Base-by-base conservation (phyloP, 1,284 basidiomycete species). In the Amylostereum areolatum region DNA sequence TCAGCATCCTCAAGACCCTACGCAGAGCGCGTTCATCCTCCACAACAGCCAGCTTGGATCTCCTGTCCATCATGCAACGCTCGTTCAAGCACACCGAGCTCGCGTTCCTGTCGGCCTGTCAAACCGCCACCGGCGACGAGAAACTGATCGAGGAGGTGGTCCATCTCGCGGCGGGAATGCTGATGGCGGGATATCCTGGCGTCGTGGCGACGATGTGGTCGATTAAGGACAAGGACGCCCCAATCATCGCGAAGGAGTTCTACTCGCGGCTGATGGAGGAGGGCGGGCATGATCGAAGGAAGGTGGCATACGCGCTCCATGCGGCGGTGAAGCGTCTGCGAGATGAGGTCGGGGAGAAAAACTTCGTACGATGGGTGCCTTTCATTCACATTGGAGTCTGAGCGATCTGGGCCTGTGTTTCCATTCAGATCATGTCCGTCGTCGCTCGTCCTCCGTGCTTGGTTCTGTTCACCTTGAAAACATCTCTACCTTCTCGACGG, bases 161-260 rank as follows among this genome's bases (percentile, higher is more conserved):
- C n/a, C 60, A 61, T 47, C 55, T 63, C 10, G 60, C 61, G 0
- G 60, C 59, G 27, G 56, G 55, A 32, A 47, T 63, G 58, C 55
- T 55, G 30, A 50, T 58, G 18, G 52, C 56, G 18, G 61, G 61
- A 25, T 59, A 48, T 40, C 51, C 51, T 8, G 49, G 51, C 25
- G 51, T 53, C n/a, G 47, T 62, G 27, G 61, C 57, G 27, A 61
- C 59, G 18, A 55, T 62, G 56, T 62, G 61, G 60, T 55, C 52
- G 6, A 58, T 57, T 18, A 45, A 50, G 2, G 58, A 58, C 40
- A 24, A 34, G 34, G 42, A 43, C 39, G 48, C 45, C 36, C 32
- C 55, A 47, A 4, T 32, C 12, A 51, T 57, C 46, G 48, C 55
- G 44, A 48, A 56, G 10, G 12, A 27, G 25, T 29, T 47, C 40